Percentiles rank a stretch among this genome's conserved stretches.
phyloP scores from a whole-genome alignment of 495 filamentous ascomycete genomes.

The Astrothelium subdiscretum region DNA sequence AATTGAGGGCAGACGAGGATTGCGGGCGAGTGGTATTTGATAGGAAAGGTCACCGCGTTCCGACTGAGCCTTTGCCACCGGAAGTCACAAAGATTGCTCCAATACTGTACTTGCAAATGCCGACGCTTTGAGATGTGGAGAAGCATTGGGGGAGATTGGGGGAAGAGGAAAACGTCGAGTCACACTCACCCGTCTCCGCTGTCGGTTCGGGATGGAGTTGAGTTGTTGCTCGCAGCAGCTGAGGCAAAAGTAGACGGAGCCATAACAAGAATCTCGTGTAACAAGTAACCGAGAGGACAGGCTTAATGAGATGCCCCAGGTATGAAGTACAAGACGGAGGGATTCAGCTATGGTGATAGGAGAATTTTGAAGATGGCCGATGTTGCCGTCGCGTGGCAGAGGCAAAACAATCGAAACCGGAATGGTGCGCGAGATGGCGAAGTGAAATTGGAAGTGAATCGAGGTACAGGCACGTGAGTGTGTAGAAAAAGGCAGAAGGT shows the following conservation, averaged over 20 bases:
- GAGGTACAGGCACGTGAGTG: not conserved
- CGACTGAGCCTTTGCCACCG: no score
- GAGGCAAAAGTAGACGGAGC: constrained; percentile 32
- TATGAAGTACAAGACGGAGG: not conserved
- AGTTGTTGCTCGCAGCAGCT: constrained; percentile 26
- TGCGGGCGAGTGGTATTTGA: no score
- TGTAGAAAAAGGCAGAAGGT: not conserved
- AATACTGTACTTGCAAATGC: not conserved
- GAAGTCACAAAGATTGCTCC: no score
- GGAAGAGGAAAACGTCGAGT: not conserved
- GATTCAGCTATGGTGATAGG: not conserved
- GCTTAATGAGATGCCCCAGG: not conserved
- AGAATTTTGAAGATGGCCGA: not conserved
- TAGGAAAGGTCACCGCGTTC: no score
- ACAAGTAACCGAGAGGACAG: not conserved
- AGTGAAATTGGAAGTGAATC: not conserved
- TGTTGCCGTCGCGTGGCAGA: not conserved
- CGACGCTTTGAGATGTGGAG: not conserved
- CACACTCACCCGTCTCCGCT: constrained; percentile 26
- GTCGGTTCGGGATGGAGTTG: constrained; percentile 24
- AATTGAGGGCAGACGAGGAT: not conserved
- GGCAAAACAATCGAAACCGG: not conserved
- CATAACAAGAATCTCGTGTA: constrained; percentile 10
- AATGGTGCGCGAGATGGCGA: not conserved
- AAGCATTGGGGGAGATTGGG: no score